Conservation (phyloP, 331 rosid genomes). For the Malus hybrid region DNA sequence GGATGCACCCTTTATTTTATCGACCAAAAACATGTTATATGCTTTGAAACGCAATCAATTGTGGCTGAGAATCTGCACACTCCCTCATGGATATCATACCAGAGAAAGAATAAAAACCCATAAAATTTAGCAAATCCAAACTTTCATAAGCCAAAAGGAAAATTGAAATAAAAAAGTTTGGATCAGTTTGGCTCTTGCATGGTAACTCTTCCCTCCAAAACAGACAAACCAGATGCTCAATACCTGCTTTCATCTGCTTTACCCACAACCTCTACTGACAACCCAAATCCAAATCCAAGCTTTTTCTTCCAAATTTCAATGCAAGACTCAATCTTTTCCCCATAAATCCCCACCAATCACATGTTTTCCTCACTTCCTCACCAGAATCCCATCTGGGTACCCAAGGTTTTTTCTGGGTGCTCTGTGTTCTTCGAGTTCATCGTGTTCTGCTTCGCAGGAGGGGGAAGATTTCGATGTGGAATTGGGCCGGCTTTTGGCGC, state of each 20-base stretch:
- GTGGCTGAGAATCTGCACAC: neutral
- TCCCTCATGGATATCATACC: neutral
- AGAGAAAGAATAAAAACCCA: neutral
- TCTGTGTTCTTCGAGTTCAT: slow-evolving; percentile 13
- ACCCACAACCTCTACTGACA: slow-evolving; percentile 20
- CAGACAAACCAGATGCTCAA: slow-evolving; percentile 50
- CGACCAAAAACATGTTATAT: neutral
- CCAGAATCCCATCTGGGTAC: slow-evolving; percentile 25
- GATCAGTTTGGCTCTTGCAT: neutral
- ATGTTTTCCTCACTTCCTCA: slow-evolving; percentile 6
- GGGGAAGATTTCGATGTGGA: slow-evolving; percentile 64
- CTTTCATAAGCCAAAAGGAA: neutral
- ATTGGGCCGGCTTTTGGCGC: slow-evolving; percentile 58
- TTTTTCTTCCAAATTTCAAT: slow-evolving; percentile 15
- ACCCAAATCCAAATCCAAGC: slow-evolving; percentile 12
- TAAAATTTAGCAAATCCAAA: neutral
- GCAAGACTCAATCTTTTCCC: slow-evolving; percentile 20
- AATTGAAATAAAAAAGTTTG: neutral
- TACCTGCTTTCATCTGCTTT: slow-evolving; percentile 18
- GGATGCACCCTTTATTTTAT: neutral
- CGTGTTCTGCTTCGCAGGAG: slow-evolving; percentile 22
- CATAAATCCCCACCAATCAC: neutral
- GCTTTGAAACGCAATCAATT: neutral
- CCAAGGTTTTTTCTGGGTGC: slow-evolving; percentile 14
- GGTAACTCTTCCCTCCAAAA: slow-evolving; percentile 50